Base-by-base conservation (phyloP, 192 early-diverging fungal genomes). In the Backusella liffmaniae region DNA sequence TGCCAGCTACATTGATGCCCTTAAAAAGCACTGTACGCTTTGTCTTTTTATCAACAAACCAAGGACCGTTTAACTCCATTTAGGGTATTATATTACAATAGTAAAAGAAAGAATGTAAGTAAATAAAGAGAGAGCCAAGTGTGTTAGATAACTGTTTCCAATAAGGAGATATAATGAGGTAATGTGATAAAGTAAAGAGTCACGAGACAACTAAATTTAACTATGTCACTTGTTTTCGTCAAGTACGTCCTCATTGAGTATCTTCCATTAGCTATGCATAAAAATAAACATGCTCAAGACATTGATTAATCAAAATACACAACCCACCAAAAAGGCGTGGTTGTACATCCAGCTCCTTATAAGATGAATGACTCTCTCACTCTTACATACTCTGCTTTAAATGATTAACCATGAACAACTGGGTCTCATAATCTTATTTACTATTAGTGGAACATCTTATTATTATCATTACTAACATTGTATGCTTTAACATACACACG, bases 1-100 rank as follows among this genome's bases (percentile, higher is more conserved):
- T 86, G 9, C 85, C 88, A 9, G 83, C 77, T 12, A 90, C 73
- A 72, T 90, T 90, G 32, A 89, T 80, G 5, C 89, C 89, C 8
- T 87, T 86, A 30, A 90, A 79, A 16, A 85, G 82, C 1, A 89
- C 74, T 12, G 84, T 83, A 26, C 84, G 83, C 26, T 84, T 76
- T 32, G 77, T 82, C 41, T 85, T 80, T 62, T 70, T 72, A 30
- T 90, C 86, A 59, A 82, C 82, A 79, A 90, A 89, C 81, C 83
- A 89, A 15, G 72, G 51, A 13, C 82, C 82, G 41, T 80, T 68
- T 15, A 83, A 66, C 26, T 75, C 78, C 39, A 83, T 73, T 36
- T 26, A 32, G 29, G 41, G 26, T 37, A 30, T 67, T 32, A 36
- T 67, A 67, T 12, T 34, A 29, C 37, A 35, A 18, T 35, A 35